Evolutionary conservation across 768 basidiomycete species (phyloP), one percentile per base, ranked within the genome.

Genomic region (Russula earlei): DNA sequence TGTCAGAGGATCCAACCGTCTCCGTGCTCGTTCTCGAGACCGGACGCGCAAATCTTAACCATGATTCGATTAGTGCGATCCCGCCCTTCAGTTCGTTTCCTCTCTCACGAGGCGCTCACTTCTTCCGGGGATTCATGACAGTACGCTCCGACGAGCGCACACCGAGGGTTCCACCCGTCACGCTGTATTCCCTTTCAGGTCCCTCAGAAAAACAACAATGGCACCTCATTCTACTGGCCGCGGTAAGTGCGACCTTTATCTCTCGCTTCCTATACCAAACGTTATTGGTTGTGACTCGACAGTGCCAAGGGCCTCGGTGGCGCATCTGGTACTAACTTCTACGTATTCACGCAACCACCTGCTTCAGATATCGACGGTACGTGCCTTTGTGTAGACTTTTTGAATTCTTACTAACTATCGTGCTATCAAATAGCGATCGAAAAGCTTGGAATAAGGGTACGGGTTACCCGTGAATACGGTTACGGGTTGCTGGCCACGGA

Each of bases 11-110:
- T 34, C 65, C 66, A 5, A 15, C 25, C 19, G 57, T 55, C 20
- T 54, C 62, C 1, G 61, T 66, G 17, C 60, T 66, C 29, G 58
- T 68, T 22, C 62, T 66, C 29, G 66, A 67, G 56, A 65, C 67
- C 2, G 66, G 67, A 4, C 59, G 47, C 14, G 56, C 52, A 8
- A 58, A 58, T n/a, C 56, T 60, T 24, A 49, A 58, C 10, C 56
- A 60, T 12, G 46, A 59, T 17, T 50, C 59, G 9, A 52, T 58
- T 14, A 51, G 59, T 58, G 12, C 7, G 45, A 40, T 36, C 27
- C 15, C n/a, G 4, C n/a, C 14, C 4, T 37, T 14, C 7, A 1
- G 2, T 22, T 47, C 44, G 2, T n/a, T 9, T 8, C 7, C 44
- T n/a, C 4, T n/a, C 1, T 25, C 44, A 19, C 1, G 7, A 31